Percentiles rank a stretch among this genome's conserved stretches.
Conservation (phyloP, 1,139 yeast genomes). For the Yamadazyma dendronema region DNA sequence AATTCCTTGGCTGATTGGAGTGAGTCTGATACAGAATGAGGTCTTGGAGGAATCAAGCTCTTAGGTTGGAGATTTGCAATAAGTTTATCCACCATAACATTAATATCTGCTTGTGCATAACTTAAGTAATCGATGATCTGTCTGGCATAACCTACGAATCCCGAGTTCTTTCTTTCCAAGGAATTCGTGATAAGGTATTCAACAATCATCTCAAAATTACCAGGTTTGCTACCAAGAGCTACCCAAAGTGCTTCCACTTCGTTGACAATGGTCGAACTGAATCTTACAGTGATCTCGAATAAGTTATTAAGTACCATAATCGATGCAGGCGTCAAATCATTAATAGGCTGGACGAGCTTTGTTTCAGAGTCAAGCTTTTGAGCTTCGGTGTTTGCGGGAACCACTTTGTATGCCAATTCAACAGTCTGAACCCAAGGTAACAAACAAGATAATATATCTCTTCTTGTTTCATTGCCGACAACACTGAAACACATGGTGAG, state of each 20-base stretch:
- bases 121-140: slow-evolving; percentile 79
- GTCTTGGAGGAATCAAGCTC: slow-evolving; percentile 76
- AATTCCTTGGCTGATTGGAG: slow-evolving; percentile 22
- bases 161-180: slow-evolving; percentile 66
- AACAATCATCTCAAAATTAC: slow-evolving; percentile 69
- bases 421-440: slow-evolving; percentile 90
- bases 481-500: slow-evolving; percentile 67
- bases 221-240: slow-evolving; percentile 71
- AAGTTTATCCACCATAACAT: slow-evolving; percentile 60
- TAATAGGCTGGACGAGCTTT: slow-evolving; percentile 7
- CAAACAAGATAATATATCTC: slow-evolving; percentile 76
- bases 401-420: slow-evolving; percentile 48
- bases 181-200: slow-evolving; percentile 71
- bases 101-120: slow-evolving; percentile 55
- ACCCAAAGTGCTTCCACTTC: slow-evolving; percentile 96
- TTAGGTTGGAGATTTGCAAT: slow-evolving; percentile 75
- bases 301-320: slow-evolving; percentile 79
- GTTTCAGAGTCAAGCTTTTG: slow-evolving; percentile 12
- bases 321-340: slow-evolving; percentile 47
- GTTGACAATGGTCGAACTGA: slow-evolving; percentile 69
- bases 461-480: slow-evolving; percentile 55
- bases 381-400: slow-evolving; percentile 7
- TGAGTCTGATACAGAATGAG: slow-evolving; percentile 15
- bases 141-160: slow-evolving; percentile 74
- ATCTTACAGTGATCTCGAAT: slow-evolving; percentile 80